phyloP scores from a whole-genome alignment of 495 filamentous ascomycete species.

The Xylaria venustula region DNA sequence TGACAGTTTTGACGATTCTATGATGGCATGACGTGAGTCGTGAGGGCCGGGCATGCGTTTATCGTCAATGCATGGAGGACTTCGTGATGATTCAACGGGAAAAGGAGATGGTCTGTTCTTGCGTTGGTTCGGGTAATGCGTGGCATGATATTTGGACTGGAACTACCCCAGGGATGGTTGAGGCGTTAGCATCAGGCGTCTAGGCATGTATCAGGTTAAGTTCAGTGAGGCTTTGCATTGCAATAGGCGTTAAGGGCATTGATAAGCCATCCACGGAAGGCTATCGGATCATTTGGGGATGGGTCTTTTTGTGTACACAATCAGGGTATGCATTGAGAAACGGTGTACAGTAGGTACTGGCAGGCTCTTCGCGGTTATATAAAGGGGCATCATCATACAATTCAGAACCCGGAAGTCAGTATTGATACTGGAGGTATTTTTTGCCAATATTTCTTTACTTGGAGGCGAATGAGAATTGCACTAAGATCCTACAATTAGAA shows the following conservation, averaged over 20 bases:
- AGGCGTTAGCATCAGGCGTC: slow-evolving; percentile 14
- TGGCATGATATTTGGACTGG: slow-evolving; percentile 7
- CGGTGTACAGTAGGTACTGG: slow-evolving; percentile 12
- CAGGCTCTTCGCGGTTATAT: slow-evolving; percentile 1
- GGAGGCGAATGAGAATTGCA: no score
- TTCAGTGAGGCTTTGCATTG: slow-evolving; percentile 11
- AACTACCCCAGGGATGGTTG: background rate
- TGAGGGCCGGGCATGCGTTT: slow-evolving; percentile 17
- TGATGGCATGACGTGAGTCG: slow-evolving; percentile 41
- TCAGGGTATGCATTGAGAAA: slow-evolving; percentile 8
- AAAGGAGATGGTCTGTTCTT: background rate
- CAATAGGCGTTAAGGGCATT: slow-evolving; percentile 11
- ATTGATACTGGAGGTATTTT: background rate
- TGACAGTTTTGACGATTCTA: slow-evolving; percentile 70
- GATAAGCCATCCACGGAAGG: slow-evolving; percentile 10
- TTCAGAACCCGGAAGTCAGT: background rate
- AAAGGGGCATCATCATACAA: background rate
- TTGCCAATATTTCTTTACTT: no score
- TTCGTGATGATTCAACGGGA: background rate
- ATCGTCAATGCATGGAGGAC: background rate
- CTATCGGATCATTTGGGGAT: slow-evolving; percentile 8
- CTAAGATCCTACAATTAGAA: no score
- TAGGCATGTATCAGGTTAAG: slow-evolving; percentile 1
- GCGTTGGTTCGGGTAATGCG: slow-evolving; percentile 7
- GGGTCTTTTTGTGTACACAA: slow-evolving; percentile 17